phyloP scores from a whole-genome alignment of 2,329 filamentous ascomycete species.

The Pyrenochaeta sp. region DNA sequence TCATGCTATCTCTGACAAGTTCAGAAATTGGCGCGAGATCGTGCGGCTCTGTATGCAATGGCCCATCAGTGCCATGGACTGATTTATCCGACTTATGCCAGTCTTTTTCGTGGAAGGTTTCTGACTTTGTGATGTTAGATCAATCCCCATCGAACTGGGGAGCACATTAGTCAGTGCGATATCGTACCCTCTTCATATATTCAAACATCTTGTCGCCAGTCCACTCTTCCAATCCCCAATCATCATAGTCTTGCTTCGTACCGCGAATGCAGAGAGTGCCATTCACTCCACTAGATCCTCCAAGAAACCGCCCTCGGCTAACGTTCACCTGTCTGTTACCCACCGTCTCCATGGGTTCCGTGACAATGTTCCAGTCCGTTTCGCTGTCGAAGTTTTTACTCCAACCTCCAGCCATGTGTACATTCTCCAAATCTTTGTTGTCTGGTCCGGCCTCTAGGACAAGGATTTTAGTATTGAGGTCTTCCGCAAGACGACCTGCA shows the following conservation, averaged over 20 bases:
- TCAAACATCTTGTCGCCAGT: conserved; percentile 64
- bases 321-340: conserved; percentile 56
- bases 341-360: conserved; percentile 49
- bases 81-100: conserved; percentile 62
- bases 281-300: conserved; percentile 59
- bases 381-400: conserved; percentile 57
- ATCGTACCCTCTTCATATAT: conserved; percentile 60
- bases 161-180: no score
- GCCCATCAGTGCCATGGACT: conserved; percentile 57
- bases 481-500: conserved; percentile 57
- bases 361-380: conserved; percentile 61
- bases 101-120: conserved; percentile 65
- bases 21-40: conserved; percentile 67
- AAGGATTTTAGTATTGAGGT: conserved; percentile 51
- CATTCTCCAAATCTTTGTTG: conserved; percentile 56
- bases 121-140: conserved; percentile 51
- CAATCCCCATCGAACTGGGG: no score
- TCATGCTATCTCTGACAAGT: conserved; percentile 62
- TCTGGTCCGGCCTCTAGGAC: conserved; percentile 59
- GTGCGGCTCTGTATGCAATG: conserved; percentile 64
- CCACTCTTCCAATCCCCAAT: conserved; percentile 65
- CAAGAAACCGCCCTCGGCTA: conserved; percentile 59
- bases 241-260: conserved; percentile 60
- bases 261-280: conserved; percentile 60
- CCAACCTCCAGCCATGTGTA: conserved; percentile 61